These are phyloP conservation scores for Sutorius australiensis DNA, from an alignment of 768 basidiomycete genomes.

Conservation along the genomic window DNA sequence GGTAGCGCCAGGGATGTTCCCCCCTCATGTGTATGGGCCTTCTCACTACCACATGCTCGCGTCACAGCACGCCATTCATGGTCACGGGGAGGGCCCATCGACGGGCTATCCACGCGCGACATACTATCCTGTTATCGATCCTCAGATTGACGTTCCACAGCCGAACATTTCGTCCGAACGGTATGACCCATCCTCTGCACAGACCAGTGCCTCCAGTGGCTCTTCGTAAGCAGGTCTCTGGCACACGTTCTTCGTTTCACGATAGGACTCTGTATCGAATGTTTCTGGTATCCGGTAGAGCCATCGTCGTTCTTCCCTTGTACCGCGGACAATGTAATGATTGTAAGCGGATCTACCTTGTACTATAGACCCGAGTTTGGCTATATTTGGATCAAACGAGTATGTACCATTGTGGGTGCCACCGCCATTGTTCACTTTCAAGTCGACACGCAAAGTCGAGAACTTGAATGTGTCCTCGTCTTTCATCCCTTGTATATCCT, in stretches of 20 bases:
- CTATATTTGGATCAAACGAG: constrained; percentile 19
- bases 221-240: constrained; percentile 13
- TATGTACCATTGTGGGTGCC: constrained; percentile 1
- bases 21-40: constrained; percentile 27
- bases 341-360: not conserved
- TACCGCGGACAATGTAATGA: not conserved
- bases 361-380: constrained; percentile 20
- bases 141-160: constrained; percentile 31
- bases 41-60: constrained; percentile 29
- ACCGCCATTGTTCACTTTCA: not conserved
- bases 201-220: constrained; percentile 2
- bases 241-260: not conserved
- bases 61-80: constrained; percentile 19
- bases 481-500: constrained; percentile 8
- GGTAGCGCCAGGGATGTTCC: constrained; percentile 18
- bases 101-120: constrained; percentile 22
- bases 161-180: constrained; percentile 34
- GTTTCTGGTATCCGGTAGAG: not conserved
- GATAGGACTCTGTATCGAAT: not conserved
- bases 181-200: constrained; percentile 26
- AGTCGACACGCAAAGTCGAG: not conserved
- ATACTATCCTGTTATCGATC: constrained; percentile 42
- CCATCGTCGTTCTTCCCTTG: not conserved
- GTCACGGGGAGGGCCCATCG: constrained; percentile 23
- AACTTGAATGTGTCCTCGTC: constrained; percentile 16